These are phyloP conservation scores for Lanmaoa rubissima DNA, from an alignment of 768 basidiomycete species.

Conservation along the genomic window DNA sequence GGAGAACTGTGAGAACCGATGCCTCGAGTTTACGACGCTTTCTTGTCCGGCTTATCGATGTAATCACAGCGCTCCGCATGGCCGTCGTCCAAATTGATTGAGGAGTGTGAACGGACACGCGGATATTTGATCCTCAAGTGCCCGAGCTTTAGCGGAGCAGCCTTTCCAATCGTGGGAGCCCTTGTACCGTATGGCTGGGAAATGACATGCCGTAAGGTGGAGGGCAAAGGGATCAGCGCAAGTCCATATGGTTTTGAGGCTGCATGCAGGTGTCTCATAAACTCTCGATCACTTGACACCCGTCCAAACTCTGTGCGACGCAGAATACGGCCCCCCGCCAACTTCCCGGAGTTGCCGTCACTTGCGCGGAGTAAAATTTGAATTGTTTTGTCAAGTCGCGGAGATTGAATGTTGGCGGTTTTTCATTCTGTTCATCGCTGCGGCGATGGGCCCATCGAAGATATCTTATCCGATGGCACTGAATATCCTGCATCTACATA, in stretches of 20 bases:
- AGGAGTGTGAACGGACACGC: neutral
- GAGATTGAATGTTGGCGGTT: constrained; percentile 17
- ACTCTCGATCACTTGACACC: neutral
- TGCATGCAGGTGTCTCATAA: too few relatives aligned
- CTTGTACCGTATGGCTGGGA: constrained; percentile 2
- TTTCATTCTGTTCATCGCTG: neutral
- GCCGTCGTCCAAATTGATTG: neutral
- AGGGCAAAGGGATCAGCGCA: constrained; percentile 3
- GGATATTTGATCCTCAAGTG: constrained; percentile 2
- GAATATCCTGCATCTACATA: too few relatives aligned
- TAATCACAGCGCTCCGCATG: neutral
- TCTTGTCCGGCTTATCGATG: neutral
- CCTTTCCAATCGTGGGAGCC: neutral
- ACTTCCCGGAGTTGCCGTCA: constrained; percentile 1
- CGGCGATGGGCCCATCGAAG: constrained; percentile 35
- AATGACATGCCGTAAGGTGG: constrained; percentile 13
- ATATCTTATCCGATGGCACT: constrained; percentile 53
- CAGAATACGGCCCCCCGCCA: too few relatives aligned
- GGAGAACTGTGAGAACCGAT: neutral
- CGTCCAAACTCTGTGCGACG: neutral
- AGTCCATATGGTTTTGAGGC: neutral
- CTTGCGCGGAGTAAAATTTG: constrained; percentile 12
- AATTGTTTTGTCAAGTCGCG: constrained; percentile 12
- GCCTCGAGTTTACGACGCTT: neutral
- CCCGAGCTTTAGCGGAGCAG: neutral